Evolutionary conservation across 345 rosid genomes (phyloP).

Genomic region (Melaleuca alternifolia): DNA sequence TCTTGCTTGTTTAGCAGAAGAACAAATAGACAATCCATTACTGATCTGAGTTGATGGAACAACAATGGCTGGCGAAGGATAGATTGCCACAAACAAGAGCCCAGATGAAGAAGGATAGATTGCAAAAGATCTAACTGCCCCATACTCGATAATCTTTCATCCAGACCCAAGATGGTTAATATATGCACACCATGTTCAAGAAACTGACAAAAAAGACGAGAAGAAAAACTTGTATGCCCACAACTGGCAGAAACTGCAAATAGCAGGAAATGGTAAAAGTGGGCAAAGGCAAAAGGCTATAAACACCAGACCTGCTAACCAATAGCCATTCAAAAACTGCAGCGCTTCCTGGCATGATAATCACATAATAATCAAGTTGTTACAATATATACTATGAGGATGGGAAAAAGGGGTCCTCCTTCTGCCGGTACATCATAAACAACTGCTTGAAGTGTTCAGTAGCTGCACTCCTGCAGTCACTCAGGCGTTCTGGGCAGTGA

Average conservation of each 20-base stretch:
- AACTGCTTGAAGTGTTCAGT: slow-evolving; percentile 5
- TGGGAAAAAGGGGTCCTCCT: slow-evolving; percentile 13
- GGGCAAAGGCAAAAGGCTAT: background rate
- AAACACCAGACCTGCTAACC: background rate
- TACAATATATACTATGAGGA: background rate
- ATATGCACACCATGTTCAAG: background rate
- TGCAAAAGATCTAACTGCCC: background rate
- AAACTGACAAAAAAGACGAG: background rate
- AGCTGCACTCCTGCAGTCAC: slow-evolving; percentile 13
- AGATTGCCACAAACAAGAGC: background rate
- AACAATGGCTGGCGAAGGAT: background rate
- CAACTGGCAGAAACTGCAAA: background rate
- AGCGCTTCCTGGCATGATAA: background rate
- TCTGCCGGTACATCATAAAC: slow-evolving; percentile 14
- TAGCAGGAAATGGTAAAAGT: background rate
- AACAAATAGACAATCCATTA: background rate
- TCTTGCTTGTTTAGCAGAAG: background rate
- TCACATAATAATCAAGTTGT: background rate
- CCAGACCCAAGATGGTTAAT: background rate
- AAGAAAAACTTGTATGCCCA: background rate
- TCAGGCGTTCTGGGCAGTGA: slow-evolving; percentile 2
- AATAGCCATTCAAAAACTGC: background rate
- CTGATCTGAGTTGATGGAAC: background rate
- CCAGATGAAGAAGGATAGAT: background rate
- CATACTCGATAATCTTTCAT: background rate